Conservation (phyloP, 139 green algal genomes). For the Astrephomene gubernaculifera region DNA sequence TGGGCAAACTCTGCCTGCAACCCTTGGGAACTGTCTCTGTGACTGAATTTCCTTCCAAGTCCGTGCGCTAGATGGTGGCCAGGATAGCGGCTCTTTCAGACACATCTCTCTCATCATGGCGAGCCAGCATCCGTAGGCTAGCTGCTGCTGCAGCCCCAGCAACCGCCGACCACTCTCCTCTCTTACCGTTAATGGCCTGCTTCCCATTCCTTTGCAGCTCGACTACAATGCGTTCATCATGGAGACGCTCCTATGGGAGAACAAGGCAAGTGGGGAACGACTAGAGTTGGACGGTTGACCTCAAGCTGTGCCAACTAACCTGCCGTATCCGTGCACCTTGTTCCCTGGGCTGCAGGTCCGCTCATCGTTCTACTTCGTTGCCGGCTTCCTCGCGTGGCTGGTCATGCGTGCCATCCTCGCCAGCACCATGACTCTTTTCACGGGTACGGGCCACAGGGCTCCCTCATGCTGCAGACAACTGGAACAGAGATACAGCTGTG, state of each 20-base stretch:
- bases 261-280: slow-evolving; percentile 7
- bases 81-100: neutral
- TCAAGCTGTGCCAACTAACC: neutral
- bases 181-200: neutral
- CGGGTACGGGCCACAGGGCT: neutral
- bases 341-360: neutral
- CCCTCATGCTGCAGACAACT: no score
- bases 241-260: slow-evolving; percentile 36
- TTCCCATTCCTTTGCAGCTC: neutral
- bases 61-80: neutral
- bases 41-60: no score
- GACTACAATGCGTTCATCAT: slow-evolving; percentile 41
- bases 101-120: neutral
- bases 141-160: no score
- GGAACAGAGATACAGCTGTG: no score
- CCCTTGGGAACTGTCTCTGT: neutral
- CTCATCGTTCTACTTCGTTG: slow-evolving; percentile 38
- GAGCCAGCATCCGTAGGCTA: no score
- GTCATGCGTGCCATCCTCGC: slow-evolving; percentile 13
- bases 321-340: neutral
- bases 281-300: no score
- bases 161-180: no score
- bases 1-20: neutral
- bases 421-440: slow-evolving; percentile 15
- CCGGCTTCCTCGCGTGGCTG: slow-evolving; percentile 33